Percentiles rank a stretch among this genome's conserved stretches.
Evolutionary conservation across 2,329 filamentous ascomycete species (phyloP).

Genomic region (Exutisphaerella laricina): DNA sequence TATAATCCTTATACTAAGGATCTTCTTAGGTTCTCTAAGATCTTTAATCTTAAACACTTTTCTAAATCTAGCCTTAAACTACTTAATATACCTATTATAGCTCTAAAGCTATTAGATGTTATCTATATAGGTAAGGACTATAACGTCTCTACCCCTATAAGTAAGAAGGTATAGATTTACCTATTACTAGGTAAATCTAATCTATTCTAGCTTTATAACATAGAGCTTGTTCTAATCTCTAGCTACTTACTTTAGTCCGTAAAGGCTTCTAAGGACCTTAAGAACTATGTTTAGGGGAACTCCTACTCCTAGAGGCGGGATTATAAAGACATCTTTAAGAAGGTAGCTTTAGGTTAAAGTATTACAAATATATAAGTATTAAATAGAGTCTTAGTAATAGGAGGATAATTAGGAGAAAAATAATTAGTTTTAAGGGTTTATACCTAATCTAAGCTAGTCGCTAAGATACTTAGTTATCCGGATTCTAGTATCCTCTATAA

Average conservation of each 20-base stretch:
- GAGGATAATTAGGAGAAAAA: no score
- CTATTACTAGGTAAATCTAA: background rate
- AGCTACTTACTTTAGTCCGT: background rate
- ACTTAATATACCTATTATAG: background rate
- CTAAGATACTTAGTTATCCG: no score
- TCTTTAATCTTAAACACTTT: background rate
- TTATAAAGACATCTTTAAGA: slow-evolving; percentile 1
- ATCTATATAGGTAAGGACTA: background rate
- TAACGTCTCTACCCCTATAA: background rate
- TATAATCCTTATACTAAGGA: background rate
- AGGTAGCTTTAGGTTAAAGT: background rate
- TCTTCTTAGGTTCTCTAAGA: background rate
- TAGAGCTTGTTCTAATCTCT: background rate
- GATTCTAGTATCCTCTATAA: no score
- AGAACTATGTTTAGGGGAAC: background rate
- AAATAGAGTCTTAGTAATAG: no score
- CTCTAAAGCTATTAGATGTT: background rate
- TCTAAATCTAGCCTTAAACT: background rate
- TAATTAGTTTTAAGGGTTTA: no score
- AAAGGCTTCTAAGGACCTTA: background rate
- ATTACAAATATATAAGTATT: background rate
- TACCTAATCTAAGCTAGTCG: no score
- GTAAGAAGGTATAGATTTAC: background rate
- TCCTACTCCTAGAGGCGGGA: background rate
- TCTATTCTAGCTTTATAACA: slow-evolving; percentile 1